Base-by-base conservation (phyloP, 202 grass and related monocot genomes). In the Digitaria exilis region DNA sequence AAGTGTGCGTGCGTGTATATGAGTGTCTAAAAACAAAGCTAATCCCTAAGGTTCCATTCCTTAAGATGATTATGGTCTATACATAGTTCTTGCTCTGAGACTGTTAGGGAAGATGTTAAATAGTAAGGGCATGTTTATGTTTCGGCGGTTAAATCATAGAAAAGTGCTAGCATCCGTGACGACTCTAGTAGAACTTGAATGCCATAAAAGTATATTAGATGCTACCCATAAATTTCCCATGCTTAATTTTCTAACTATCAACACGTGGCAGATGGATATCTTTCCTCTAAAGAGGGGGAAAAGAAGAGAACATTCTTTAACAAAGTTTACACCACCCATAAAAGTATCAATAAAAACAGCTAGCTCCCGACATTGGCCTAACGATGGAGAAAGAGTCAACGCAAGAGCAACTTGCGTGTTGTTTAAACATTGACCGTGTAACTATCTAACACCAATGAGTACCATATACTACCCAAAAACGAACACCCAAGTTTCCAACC, bases 401-500 rank as follows among this genome's bases (percentile, higher is more conserved):
- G 45, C 35, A 51, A 71, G 34, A 57, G 1, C 73, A 78, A 78
- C 37, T 49, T 46, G 56, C 43, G 34, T 16, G 0, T 67, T 57
- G 3, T 41, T 54, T 69, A 77, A 71, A 32, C 71, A 82, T 87
- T 64, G 79, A 65, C 29, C 29, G 4, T 54, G 18, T 7, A 71
- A 49, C 31, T 69, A 41, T 62, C 43, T 6, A 39, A 50, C 69
- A 50, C 69, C 3, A 29, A 37, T 18, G 4, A 69, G 43, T 41
- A 39, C 4, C 22, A 5, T 11, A n/a, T n/a, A 11, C 25, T 43
- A 52, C 69, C 43, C 13, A 18, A 9, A 49, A 44, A 10, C 31
- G 48, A 82, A 37, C 78, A 76, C n/a, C n/a, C n/a, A n/a, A n/a
- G n/a, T n/a, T 43, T 80, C 69, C 69, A 44, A 25, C 24, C 2